These are phyloP conservation scores for Sordariomycetes sp. DNA, from an alignment of 2,329 filamentous ascomycete genomes.

Conservation along the genomic window DNA sequence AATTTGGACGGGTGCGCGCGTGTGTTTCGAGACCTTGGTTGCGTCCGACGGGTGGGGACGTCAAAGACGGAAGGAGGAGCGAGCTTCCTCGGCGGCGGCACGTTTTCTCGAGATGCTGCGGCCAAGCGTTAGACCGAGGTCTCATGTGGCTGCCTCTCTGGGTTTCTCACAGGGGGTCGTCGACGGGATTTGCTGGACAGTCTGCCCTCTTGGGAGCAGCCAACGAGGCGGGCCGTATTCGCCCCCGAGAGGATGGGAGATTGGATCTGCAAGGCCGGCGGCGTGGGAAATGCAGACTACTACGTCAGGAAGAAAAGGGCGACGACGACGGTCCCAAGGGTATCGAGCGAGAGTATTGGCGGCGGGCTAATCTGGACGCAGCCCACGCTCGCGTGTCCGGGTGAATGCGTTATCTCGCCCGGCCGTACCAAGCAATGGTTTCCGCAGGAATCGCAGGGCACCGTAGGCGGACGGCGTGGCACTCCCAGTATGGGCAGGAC, in stretches of 20 bases:
- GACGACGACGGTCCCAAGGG: neutral
- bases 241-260: slow-evolving; percentile 3
- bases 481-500: neutral
- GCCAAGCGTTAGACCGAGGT: neutral
- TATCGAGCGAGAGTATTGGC: neutral
- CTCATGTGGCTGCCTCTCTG: neutral
- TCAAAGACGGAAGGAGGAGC: neutral
- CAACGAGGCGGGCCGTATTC: neutral
- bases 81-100: neutral
- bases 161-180: neutral
- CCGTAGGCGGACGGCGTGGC: neutral
- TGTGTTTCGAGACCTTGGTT: neutral
- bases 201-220: neutral
- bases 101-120: neutral
- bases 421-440: neutral
- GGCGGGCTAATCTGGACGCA: neutral
- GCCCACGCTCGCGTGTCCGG: slow-evolving; percentile 6
- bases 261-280: slow-evolving; percentile 1
- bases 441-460: neutral
- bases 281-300: slow-evolving; percentile 6
- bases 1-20: neutral
- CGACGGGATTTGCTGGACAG: neutral
- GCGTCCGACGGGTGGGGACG: neutral
- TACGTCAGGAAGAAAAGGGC: slow-evolving; percentile 1
- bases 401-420: neutral